These are phyloP conservation scores for Lotmaria passim DNA, from an alignment of 208 protist genomes.

Conservation along the genomic window DNA sequence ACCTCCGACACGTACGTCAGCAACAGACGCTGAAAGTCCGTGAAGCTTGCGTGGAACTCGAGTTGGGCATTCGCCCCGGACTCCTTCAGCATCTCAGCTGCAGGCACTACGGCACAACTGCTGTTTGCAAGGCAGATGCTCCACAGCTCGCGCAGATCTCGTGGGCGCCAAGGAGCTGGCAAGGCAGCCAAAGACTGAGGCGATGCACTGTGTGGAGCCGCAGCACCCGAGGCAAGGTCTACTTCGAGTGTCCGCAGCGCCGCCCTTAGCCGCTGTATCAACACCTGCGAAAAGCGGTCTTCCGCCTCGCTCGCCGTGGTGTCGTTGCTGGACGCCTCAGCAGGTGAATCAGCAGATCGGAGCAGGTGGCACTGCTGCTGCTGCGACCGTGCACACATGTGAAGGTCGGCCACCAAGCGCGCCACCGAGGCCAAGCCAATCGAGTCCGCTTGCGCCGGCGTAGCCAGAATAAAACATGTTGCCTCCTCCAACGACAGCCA, in stretches of 20 bases:
- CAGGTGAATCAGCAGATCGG: no score
- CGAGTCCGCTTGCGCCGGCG: background rate
- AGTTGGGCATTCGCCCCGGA: background rate
- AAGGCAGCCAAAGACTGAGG: background rate
- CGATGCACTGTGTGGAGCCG: background rate
- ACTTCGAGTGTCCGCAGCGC: background rate
- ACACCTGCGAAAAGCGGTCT: background rate
- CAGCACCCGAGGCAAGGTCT: background rate
- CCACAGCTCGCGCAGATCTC: conserved; percentile 6
- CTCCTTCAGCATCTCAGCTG: background rate
- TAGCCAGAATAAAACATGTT: background rate
- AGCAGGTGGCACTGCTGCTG: background rate
- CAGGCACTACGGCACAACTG: background rate
- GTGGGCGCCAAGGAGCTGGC: background rate
- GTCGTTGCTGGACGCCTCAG: no score
- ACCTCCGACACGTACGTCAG: background rate
- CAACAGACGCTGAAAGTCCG: background rate
- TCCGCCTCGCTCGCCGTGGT: background rate
- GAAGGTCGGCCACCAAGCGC: background rate
- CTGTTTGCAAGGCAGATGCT: background rate
- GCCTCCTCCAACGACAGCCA: conserved; percentile 5
- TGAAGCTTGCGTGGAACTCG: background rate
- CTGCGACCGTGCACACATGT: background rate
- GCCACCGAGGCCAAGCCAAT: background rate
- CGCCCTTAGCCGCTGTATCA: background rate